Evolutionary conservation across 2,329 filamentous ascomycete species (phyloP), one percentile per base, ranked within the genome.

Genomic region (Colletotrichum acutatum): DNA sequence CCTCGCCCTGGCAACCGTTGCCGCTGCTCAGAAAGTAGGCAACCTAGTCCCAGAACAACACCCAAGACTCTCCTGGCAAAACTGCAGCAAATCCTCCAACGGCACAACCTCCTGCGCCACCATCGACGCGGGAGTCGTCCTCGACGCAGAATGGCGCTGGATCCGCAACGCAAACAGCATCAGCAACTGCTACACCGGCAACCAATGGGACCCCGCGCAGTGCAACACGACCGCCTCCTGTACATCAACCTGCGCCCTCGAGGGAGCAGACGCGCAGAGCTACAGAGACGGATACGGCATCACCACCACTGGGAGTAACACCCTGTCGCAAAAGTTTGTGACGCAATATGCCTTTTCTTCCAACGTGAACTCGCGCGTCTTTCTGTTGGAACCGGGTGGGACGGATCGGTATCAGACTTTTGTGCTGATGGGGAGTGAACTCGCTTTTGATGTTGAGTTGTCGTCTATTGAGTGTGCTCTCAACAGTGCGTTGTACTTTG

Each of bases 391-490:
- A 74, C 37, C 37, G 14, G 82, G 85, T 64, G 85, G 87, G 54
- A 14, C 24, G 32, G 83, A 82, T 72, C 86, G 85, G 71, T 93
- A 93, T 78, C 82, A 91, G 81, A 86, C 88, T 77, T 89, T 92
- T 82, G 85, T 89, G 68, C 83, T 92, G 65, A 83, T 88, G 72
- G 88, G 88, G 81, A 85, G 90, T 77, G 91, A 93, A 80, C 89
- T 93, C 78, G 88, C 89, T 46, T 92, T 93, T 70, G 90, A 92
- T 68, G 90, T 92, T 19, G 91, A 93, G 78, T 86, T 92, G 34
- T 91, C 90, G 32, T 86, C 87, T 68, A 84, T 92, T 30, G 87
- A 77, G 42, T 93, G 92, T 76, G 91, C 92, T 66, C 80, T 93
- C 74, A 93, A 93, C 81, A 89, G 89, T 65, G 91, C 91, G 32